Evolutionary conservation across 352 stramenopile genomes (phyloP), one percentile per base, ranked within the genome.

Genomic region (Globisporangium middletonii): DNA sequence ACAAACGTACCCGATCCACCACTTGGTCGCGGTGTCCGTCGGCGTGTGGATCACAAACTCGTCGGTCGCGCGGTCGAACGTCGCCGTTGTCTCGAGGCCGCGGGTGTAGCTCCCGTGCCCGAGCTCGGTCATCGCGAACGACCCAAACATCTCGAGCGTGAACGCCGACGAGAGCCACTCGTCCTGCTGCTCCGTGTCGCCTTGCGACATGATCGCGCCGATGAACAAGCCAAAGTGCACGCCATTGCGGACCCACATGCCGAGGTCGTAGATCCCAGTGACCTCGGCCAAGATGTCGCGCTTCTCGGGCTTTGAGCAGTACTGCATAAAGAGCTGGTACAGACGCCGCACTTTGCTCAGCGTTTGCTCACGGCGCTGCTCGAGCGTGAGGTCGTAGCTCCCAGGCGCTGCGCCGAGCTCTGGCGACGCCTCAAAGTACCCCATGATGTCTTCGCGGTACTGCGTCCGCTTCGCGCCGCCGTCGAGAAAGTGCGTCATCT

Each of bases 11-110:
- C 95, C 95, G 44, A 96, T 96, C 96, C 96, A 99, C 81, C 96
- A 99, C 71, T 99, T 99, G 46, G 79, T 90, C 37, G 86, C 89
- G 4, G 94, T 98, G 49, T 98, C 70, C 0, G 94, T 98, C 1
- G 96, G 96, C n/a, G 91, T 96, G 71, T 99, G 73, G 49, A 99
- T 92, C 13, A 98, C 76, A 63, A 96, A 99, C 68, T 96, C 91
- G 53, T 98, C 81, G 1, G 69, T 79, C 15, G 87, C 75, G 28
- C 70, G 67, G 33, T 97, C 62, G 60, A 98, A 99, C 0, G 90
- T 98, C 13, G 96, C 97, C 0, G 94, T 99, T 1, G 97, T 99
- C 77, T 98, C 91, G 49, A 99, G 83, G 13, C 79, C 80, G 33
- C 75, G 71, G 41, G 83, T 86, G 68, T 95, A 90, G 53, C 74